Conservation (phyloP, 768 basidiomycete species). For the Mycena venus region DNA sequence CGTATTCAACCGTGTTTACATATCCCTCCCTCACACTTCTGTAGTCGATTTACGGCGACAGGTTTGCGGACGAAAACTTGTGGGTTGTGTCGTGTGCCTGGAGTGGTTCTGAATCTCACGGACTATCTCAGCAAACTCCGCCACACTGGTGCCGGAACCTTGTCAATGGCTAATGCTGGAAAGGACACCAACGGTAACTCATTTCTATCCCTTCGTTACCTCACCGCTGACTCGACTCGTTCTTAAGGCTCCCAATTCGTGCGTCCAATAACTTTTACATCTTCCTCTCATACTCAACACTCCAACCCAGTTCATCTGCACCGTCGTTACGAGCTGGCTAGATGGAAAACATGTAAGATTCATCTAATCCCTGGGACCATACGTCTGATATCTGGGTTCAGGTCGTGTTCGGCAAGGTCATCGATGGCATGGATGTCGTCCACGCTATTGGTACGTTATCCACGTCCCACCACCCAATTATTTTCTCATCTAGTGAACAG, state of each 20-base stretch:
- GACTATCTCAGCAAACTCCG: constrained; percentile 83
- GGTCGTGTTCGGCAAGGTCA: constrained; percentile 94
- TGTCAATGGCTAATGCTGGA: constrained; percentile 96
- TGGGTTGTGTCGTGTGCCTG: constrained; percentile 49
- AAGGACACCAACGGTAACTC: constrained; percentile 91
- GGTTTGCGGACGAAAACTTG: constrained; percentile 98
- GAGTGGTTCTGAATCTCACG: constrained; percentile 2
- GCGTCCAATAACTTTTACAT: constrained; percentile 39
- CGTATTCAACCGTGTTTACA: constrained; percentile 10
- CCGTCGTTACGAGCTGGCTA: constrained; percentile 88
- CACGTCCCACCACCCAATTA: not conserved
- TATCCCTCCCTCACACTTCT: constrained; percentile 5
- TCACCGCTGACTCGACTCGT: not conserved
- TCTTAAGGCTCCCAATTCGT: constrained; percentile 88
- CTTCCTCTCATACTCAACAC: constrained; percentile 4
- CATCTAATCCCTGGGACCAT: not conserved
- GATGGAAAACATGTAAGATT: constrained; percentile 86
- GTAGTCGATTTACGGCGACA: constrained; percentile 91
- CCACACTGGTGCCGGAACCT: constrained; percentile 88
- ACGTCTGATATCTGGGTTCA: constrained; percentile 40
- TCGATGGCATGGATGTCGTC: constrained; percentile 94
- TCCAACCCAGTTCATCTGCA: constrained; percentile 87
- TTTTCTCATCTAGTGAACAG: constrained; percentile 52
- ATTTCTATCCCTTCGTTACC: not conserved
- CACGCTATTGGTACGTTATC: constrained; percentile 72